Conservation (phyloP, 2,329 filamentous ascomycete species). For the Metarhizium robertsii region DNA sequence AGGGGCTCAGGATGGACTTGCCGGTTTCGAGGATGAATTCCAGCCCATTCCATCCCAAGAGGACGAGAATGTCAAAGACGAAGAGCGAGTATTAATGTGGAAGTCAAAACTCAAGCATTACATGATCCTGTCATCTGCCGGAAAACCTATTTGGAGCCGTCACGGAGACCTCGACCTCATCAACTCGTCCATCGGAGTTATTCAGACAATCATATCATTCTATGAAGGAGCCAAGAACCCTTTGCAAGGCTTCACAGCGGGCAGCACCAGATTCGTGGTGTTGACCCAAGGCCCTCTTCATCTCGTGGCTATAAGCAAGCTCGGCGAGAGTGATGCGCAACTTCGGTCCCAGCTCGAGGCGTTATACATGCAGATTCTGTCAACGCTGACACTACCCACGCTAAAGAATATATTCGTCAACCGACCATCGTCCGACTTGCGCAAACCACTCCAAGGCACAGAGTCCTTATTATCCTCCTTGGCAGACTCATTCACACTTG, state of each 20-base stretch:
- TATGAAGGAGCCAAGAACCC: conserved; percentile 74
- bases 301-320: conserved; percentile 82
- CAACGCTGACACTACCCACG: conserved; percentile 82
- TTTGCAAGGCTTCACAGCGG: conserved; percentile 79
- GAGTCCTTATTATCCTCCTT: conserved; percentile 85
- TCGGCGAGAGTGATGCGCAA: conserved; percentile 87
- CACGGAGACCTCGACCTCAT: conserved; percentile 86
- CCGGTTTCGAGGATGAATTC: conserved; percentile 69
- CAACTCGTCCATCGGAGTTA: conserved; percentile 87
- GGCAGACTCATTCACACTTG: conserved; percentile 87
- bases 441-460: conserved; percentile 82
- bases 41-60: conserved; percentile 55
- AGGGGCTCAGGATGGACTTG: conserved; percentile 42
- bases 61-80: conserved; percentile 35
- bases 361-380: conserved; percentile 96
- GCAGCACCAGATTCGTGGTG: conserved; percentile 75
- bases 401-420: conserved; percentile 81
- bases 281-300: conserved; percentile 79
- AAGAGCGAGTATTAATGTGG: conserved; percentile 62
- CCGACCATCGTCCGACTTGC: conserved; percentile 86
- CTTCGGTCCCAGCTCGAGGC: conserved; percentile 82
- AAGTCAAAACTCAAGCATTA: conserved; percentile 95
- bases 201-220: conserved; percentile 96
- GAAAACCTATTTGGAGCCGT: conserved; percentile 94
- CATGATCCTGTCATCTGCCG: conserved; percentile 88